Evolutionary conservation across 768 basidiomycete species (phyloP).

Genomic region (Amanita muscaria): DNA sequence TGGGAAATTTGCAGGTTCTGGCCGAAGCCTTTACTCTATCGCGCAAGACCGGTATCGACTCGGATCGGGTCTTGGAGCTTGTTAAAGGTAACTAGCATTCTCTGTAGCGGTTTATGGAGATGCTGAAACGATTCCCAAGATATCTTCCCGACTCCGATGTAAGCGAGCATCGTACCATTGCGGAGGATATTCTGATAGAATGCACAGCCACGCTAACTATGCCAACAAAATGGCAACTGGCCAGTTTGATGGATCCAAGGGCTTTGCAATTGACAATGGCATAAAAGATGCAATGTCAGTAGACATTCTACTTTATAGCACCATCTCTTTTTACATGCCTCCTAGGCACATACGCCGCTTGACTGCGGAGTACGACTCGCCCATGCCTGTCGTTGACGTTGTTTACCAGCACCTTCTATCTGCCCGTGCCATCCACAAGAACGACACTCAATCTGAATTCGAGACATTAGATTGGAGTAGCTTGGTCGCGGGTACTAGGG

Average conservation of each 20-base stretch:
- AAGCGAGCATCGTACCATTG: no score
- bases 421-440: constrained; percentile 61
- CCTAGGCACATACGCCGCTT: constrained; percentile 61
- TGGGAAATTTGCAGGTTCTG: constrained; percentile 71
- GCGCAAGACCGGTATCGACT: constrained; percentile 74
- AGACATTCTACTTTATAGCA: not conserved
- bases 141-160: constrained; percentile 59
- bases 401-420: constrained; percentile 76
- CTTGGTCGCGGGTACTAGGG: constrained; percentile 67
- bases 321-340: not conserved
- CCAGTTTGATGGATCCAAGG: constrained; percentile 62
- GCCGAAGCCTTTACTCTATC: constrained; percentile 80
- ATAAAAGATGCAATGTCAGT: constrained; percentile 73
- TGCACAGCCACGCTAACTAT: constrained; percentile 42
- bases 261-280: constrained; percentile 80
- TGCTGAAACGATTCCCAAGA: no score
- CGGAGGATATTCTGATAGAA: no score
- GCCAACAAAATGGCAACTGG: constrained; percentile 64
- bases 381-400: constrained; percentile 63
- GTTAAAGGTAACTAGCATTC: constrained; percentile 41
- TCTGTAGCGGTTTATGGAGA: no score
- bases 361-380: constrained; percentile 52
- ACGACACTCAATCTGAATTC: constrained; percentile 31
- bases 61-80: constrained; percentile 44
- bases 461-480: constrained; percentile 77